phyloP scores from a whole-genome alignment of 2,329 filamentous ascomycete species.

The Aspergillus sp. region DNA sequence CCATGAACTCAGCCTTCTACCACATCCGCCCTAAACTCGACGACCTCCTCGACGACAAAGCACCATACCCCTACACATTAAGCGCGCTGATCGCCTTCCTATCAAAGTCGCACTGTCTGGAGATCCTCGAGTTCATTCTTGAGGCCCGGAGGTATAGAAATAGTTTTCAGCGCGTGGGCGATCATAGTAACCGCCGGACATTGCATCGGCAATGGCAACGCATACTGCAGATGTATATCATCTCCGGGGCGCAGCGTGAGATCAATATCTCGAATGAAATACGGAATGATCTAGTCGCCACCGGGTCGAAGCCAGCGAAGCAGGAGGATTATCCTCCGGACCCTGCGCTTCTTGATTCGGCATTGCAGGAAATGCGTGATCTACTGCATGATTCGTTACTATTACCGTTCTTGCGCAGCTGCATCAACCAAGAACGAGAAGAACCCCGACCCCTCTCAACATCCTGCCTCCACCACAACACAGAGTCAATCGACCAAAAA shows the following conservation, averaged over 20 bases:
- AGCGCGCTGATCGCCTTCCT: slow-evolving; percentile 86
- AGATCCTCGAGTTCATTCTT: slow-evolving; percentile 88
- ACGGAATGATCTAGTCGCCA: background rate
- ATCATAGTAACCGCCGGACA: background rate
- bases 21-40: slow-evolving; percentile 59
- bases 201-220: background rate
- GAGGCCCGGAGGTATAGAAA: slow-evolving; percentile 74
- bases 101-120: slow-evolving; percentile 86
- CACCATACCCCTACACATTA: slow-evolving; percentile 77
- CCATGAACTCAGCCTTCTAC: background rate
- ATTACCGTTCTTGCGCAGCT: background rate
- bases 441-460: background rate
- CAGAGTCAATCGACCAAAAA: too few species aligned
- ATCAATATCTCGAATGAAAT: background rate
- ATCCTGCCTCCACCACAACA: background rate
- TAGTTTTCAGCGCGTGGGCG: slow-evolving; percentile 46
- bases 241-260: background rate
- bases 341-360: background rate
- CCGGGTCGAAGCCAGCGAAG: background rate
- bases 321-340: background rate
- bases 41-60: slow-evolving; percentile 75
- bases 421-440: background rate
- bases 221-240: background rate
- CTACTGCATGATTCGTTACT: background rate
- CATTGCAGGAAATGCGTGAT: background rate